These are phyloP conservation scores for Vitis hybrid DNA, from an alignment of 177 flowering plant genomes.

Conservation along the genomic window DNA sequence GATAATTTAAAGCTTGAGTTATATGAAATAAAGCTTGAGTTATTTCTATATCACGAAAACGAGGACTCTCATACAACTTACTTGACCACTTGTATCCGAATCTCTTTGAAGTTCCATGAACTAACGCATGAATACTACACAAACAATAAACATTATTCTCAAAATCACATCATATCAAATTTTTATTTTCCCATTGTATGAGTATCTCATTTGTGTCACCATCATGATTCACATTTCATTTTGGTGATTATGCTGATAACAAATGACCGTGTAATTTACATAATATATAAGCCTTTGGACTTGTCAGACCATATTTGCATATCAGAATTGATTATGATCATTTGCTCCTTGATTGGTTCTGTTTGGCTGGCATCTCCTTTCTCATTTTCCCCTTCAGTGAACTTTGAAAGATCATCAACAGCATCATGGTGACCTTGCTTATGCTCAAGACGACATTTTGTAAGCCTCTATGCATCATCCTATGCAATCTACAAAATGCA, in stretches of 20 bases:
- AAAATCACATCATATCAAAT: no score
- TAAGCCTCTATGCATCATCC: constrained; percentile 62
- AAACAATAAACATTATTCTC: no score
- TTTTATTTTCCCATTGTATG: no score
- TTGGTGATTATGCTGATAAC: no score
- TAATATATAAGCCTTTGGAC: constrained; percentile 55
- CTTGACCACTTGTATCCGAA: constrained; percentile 94
- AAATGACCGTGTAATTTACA: constrained; percentile 26
- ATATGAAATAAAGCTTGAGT: no score
- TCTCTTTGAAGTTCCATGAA: constrained; percentile 86
- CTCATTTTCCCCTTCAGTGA: constrained; percentile 84
- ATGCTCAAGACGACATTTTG: constrained; percentile 50
- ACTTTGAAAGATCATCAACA: constrained; percentile 63
- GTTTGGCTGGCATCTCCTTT: constrained; percentile 35
- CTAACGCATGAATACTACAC: constrained; percentile 69
- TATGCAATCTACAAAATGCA: constrained; percentile 51
- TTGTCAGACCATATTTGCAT: constrained; percentile 50
- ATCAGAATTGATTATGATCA: constrained; percentile 50
- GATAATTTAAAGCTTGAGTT: no score
- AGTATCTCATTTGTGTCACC: no score
- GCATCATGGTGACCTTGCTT: constrained; percentile 74
- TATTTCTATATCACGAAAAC: background rate
- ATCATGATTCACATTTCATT: constrained; percentile 24
- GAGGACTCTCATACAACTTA: constrained; percentile 1
- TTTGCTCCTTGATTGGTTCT: constrained; percentile 29